Evolutionary conservation across 1,284 basidiomycete genomes (phyloP).

Genomic region (Tetrapyrgos nigripes): DNA sequence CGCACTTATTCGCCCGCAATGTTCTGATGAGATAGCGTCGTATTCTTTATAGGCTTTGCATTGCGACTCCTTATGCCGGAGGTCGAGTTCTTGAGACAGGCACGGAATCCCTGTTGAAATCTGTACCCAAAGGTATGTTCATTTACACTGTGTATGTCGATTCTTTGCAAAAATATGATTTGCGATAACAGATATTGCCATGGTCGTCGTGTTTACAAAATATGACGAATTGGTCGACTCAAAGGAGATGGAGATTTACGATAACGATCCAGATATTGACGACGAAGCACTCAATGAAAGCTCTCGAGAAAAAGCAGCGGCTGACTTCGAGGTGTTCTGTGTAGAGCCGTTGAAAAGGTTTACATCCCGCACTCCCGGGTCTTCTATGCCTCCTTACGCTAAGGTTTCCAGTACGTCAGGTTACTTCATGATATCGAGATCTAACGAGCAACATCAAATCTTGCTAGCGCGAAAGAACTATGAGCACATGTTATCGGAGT

Average conservation of each 20-base stretch:
- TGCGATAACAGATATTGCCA: constrained; percentile 9
- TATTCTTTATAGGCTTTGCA: constrained; percentile 28
- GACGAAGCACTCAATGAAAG: constrained; percentile 1
- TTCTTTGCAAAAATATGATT: no score
- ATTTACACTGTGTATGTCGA: no score
- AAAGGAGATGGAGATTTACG: constrained; percentile 8
- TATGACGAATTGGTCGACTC: constrained; percentile 28
- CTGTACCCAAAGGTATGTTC: no score
- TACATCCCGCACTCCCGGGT: no score
- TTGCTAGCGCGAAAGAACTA: constrained; percentile 20
- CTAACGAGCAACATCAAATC: not conserved
- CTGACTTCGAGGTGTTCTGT: constrained; percentile 1
- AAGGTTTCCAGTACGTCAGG: constrained; percentile 20
- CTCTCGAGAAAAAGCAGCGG: constrained; percentile 3
- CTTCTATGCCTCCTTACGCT: constrained; percentile 4
- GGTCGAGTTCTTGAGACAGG: no score
- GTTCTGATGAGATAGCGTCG: not conserved
- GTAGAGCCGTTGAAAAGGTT: constrained; percentile 6
- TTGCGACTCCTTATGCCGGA: constrained; percentile 1
- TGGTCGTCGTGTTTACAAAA: constrained; percentile 36
- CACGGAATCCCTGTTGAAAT: no score
- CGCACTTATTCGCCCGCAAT: not conserved
- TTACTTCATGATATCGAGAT: not conserved
- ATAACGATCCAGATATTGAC: constrained; percentile 3
- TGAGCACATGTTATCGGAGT: constrained; percentile 13